These are phyloP conservation scores for Pontederia crassipes DNA, from an alignment of 176 grass and related monocot species.

Conservation along the genomic window DNA sequence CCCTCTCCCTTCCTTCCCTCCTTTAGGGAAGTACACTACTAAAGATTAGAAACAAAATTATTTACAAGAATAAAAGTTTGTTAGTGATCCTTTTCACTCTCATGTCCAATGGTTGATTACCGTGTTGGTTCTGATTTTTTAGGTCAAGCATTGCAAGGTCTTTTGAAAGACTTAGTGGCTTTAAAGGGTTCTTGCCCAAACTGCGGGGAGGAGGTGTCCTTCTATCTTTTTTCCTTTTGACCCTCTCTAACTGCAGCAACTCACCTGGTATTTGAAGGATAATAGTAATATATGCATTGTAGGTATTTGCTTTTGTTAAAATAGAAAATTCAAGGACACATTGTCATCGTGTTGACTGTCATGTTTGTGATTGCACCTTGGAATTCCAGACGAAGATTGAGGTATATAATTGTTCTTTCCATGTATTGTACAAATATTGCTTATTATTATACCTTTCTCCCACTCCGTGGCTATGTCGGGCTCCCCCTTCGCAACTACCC, in stretches of 20 bases:
- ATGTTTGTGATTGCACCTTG: conserved; percentile 79
- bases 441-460: no score
- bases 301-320: conserved; percentile 94
- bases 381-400: conserved; percentile 81
- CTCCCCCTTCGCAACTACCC: no score
- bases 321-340: conserved; percentile 39
- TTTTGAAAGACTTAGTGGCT: conserved; percentile 73
- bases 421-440: background rate
- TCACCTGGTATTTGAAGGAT: background rate
- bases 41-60: no score
- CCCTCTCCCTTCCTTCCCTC: no score
- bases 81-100: no score
- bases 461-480: no score
- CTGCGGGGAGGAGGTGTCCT: conserved; percentile 81
- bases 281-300: background rate
- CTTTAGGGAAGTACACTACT: no score
- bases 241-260: background rate
- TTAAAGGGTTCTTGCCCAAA: conserved; percentile 85
- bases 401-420: conserved; percentile 29
- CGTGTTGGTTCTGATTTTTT: conserved; percentile 12
- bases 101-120: background rate
- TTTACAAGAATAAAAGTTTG: no score
- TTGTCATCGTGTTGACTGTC: conserved; percentile 70
- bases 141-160: conserved; percentile 64
- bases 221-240: conserved; percentile 9